Conservation (phyloP, 2,329 filamentous ascomycete genomes). For the Phaeosphaeria sp. region DNA sequence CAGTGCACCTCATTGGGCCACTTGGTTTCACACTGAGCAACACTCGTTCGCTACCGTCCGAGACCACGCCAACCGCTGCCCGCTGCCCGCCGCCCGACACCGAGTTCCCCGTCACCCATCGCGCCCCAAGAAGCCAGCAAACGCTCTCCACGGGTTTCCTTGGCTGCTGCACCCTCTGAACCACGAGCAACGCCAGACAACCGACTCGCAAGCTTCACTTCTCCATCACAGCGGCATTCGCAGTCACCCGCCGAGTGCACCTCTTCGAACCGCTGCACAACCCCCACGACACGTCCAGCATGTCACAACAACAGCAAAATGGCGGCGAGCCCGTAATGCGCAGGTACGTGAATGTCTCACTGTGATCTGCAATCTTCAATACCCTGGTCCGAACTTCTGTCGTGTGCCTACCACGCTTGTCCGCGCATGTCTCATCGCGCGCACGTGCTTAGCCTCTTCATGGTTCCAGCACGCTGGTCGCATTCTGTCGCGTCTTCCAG, state of each 20-base stretch:
- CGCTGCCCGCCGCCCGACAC: conserved; percentile 6
- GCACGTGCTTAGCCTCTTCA: conserved; percentile 1
- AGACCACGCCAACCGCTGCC: conserved; percentile 10
- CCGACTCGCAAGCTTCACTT: neutral
- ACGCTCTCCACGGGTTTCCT: neutral
- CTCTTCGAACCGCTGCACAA: conserved; percentile 7
- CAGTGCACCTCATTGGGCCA: conserved; percentile 6
- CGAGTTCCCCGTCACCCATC: conserved; percentile 5
- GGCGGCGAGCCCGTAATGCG: conserved; percentile 65
- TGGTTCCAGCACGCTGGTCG: neutral
- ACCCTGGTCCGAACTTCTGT: conserved; percentile 8
- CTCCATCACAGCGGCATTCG: neutral
- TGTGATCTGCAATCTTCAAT: conserved; percentile 6
- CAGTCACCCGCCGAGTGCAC: neutral
- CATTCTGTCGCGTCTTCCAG: neutral
- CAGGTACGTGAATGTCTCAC: conserved; percentile 60
- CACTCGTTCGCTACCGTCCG: conserved; percentile 11
- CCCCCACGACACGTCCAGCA: conserved; percentile 20
- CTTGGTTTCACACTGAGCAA: conserved; percentile 8
- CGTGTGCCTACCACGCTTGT: conserved; percentile 1
- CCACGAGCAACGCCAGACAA: neutral
- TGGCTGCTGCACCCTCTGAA: neutral
- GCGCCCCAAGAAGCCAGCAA: neutral
- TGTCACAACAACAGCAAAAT: conserved; percentile 48
- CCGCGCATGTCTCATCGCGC: neutral